Percentiles rank a stretch among this genome's conserved stretches.
phyloP scores from a whole-genome alignment of 176 grass and related monocot species.

The Carex littledalei region DNA sequence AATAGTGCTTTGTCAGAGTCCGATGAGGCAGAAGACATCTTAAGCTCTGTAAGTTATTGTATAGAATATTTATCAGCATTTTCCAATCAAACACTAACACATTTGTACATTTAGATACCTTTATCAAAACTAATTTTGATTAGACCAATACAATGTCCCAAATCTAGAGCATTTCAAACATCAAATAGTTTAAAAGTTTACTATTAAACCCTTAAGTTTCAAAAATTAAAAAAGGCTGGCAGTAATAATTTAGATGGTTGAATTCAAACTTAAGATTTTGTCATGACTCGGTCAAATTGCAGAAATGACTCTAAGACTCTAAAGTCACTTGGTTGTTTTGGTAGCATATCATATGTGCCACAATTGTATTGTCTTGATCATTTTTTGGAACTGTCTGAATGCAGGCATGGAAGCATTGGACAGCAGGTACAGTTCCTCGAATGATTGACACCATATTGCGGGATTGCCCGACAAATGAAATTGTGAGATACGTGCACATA shows the following conservation, averaged over 20 bases:
- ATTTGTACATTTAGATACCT: background rate
- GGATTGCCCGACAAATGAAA: conserved; percentile 24
- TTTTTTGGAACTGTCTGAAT: background rate
- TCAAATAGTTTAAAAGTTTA: background rate
- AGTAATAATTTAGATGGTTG: background rate
- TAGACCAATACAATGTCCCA: background rate
- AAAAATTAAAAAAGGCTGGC: background rate
- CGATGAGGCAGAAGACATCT: conserved; percentile 35
- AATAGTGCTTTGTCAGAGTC: conserved; percentile 25
- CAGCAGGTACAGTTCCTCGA: conserved; percentile 20
- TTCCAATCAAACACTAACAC: background rate
- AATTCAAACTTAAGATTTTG: background rate
- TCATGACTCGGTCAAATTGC: background rate
- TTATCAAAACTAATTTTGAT: background rate
- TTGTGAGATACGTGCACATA: conserved; percentile 39
- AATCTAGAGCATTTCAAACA: background rate
- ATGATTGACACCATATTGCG: conserved; percentile 31
- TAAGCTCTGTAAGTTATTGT: conserved; percentile 32
- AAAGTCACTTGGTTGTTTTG: background rate
- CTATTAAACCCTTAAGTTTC: background rate
- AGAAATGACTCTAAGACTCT: background rate
- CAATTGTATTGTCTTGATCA: background rate
- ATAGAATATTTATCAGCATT: background rate
- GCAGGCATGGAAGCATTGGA: conserved; percentile 64
- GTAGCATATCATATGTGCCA: background rate